Percentiles rank a stretch among this genome's conserved stretches.
These are phyloP conservation scores for Lycium ferocissimum DNA, from an alignment of 257 asterid genomes.

Conservation along the genomic window DNA sequence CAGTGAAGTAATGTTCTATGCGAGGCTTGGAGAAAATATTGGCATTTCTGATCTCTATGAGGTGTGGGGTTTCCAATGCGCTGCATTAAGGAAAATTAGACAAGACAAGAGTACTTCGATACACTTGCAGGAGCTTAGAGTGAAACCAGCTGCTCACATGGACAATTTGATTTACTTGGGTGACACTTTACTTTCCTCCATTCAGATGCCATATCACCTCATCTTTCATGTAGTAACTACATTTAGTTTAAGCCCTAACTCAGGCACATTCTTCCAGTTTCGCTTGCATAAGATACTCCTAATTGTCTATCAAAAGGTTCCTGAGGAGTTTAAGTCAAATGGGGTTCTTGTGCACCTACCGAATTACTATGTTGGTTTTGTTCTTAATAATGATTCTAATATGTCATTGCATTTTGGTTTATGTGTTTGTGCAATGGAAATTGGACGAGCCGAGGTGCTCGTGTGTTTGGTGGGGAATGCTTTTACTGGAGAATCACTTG, in stretches of 20 bases:
- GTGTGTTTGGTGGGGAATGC: background rate
- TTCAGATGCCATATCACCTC: too few relatives aligned
- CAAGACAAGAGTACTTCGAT: too few relatives aligned
- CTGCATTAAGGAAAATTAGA: too few relatives aligned
- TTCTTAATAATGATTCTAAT: background rate
- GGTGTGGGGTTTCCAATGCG: too few relatives aligned
- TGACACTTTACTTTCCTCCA: too few relatives aligned
- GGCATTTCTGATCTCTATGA: too few relatives aligned
- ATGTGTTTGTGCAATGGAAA: background rate
- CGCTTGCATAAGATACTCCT: background rate
- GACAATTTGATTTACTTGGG: too few relatives aligned
- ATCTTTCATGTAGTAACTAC: too few relatives aligned
- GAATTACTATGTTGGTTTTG: background rate
- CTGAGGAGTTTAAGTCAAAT: background rate
- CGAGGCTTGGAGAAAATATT: too few relatives aligned
- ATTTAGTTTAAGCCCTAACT: background rate
- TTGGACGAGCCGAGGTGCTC: background rate
- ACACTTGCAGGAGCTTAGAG: too few relatives aligned
- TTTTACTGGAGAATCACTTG: background rate
- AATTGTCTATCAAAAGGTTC: background rate
- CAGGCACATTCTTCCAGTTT: constrained; percentile 2
- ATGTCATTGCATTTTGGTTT: background rate
- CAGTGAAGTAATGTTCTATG: too few relatives aligned
- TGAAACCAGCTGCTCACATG: too few relatives aligned
- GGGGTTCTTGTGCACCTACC: background rate